These are phyloP conservation scores for Phytopythium litorale DNA, from an alignment of 352 stramenopile genomes.

Conservation along the genomic window DNA sequence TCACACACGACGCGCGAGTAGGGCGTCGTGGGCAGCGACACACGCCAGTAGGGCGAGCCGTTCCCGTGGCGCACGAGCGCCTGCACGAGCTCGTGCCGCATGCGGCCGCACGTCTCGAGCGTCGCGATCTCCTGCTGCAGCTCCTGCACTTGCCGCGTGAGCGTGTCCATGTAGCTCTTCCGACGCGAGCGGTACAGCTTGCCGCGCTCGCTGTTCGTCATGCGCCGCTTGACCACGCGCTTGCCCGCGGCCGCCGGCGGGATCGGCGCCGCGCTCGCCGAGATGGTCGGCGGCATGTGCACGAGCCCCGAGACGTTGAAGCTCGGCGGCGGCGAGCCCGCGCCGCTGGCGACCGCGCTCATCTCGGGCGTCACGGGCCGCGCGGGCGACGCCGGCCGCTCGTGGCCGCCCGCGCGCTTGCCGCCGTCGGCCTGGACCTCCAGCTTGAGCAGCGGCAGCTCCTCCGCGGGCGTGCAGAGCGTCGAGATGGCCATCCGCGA, in stretches of 20 bases:
- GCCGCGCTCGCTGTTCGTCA: conserved; percentile 61
- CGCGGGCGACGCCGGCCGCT: not conserved
- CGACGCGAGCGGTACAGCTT: conserved; percentile 60
- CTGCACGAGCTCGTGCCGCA: conserved; percentile 25
- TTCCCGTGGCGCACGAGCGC: conserved; percentile 16
- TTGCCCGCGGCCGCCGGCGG: not conserved
- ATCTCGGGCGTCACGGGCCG: not conserved
- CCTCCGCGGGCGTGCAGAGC: conserved; percentile 17
- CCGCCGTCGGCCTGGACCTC: not conserved
- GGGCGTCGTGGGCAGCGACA: not conserved
- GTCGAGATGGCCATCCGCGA: conserved; percentile 30
- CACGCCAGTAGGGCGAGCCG: conserved; percentile 10
- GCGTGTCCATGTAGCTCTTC: conserved; percentile 38
- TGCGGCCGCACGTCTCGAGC: conserved; percentile 23
- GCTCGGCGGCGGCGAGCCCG: conserved; percentile 2
- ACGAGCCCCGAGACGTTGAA: conserved; percentile 3
- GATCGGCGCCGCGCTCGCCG: conserved; percentile 3
- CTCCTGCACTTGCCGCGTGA: conserved; percentile 28
- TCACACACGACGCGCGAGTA: conserved; percentile 34
- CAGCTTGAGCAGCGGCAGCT: not conserved
- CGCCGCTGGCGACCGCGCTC: not conserved
- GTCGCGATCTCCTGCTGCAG: conserved; percentile 46
- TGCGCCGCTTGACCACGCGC: conserved; percentile 13
- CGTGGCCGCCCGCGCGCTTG: not conserved
- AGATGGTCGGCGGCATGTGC: conserved; percentile 5